Evolutionary conservation across 2,329 filamentous ascomycete genomes (phyloP).

Genomic region (Phyllosticta ampelicida): DNA sequence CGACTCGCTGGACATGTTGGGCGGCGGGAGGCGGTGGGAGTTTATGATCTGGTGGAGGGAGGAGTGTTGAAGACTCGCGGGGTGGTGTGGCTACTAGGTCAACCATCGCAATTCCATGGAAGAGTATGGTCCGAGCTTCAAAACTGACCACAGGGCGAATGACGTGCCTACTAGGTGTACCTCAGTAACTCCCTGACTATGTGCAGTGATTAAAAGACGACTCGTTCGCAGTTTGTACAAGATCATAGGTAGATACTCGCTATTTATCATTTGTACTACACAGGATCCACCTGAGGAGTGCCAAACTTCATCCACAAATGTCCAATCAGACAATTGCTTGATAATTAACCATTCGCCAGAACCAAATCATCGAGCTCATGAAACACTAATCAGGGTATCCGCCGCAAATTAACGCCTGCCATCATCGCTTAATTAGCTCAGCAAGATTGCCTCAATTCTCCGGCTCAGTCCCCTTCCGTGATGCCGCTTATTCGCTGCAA

Average conservation of each 20-base stretch:
- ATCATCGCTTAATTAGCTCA: background rate
- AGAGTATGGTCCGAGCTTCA: background rate
- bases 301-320: background rate
- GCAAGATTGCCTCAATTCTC: background rate
- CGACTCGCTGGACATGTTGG: conserved; percentile 36
- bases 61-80: conserved; percentile 1
- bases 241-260: no score
- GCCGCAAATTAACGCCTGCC: background rate
- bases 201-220: no score
- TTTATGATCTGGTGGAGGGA: background rate
- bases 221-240: no score
- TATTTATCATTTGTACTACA: no score
- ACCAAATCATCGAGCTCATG: background rate
- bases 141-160: background rate
- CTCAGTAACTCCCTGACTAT: no score
- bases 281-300: background rate
- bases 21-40: background rate
- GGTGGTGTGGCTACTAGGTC: conserved; percentile 5
- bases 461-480: background rate
- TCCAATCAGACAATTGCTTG: background rate
- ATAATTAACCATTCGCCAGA: background rate
- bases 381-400: background rate
- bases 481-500: background rate
- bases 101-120: background rate
- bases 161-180: no score